phyloP scores from a whole-genome alignment of 2,329 filamentous ascomycete species.

The Alternaria sp. region DNA sequence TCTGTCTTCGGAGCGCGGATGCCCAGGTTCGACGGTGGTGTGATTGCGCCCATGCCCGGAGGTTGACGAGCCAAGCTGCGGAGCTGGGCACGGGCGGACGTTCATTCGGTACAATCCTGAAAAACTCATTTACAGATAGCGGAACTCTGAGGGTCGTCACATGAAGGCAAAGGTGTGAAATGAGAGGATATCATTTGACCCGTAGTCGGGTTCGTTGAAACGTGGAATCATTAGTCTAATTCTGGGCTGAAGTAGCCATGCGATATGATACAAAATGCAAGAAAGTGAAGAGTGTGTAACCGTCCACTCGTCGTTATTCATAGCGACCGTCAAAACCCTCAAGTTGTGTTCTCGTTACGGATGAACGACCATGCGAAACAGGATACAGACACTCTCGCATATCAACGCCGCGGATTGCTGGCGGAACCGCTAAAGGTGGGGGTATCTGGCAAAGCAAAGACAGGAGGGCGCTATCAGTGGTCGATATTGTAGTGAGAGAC shows the following conservation, averaged over 20 bases:
- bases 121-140: background rate
- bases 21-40: background rate
- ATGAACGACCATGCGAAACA: background rate
- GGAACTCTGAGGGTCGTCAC: background rate
- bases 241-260: background rate
- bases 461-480: background rate
- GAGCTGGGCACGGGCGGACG: background rate
- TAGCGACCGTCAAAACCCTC: background rate
- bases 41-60: background rate
- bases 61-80: background rate
- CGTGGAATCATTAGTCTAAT: background rate
- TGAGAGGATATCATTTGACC: background rate
- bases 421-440: background rate
- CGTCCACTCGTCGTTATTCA: background rate
- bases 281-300: background rate
- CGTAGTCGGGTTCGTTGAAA: background rate
- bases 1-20: background rate
- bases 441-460: background rate
- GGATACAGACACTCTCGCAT: background rate
- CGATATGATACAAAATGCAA: background rate
- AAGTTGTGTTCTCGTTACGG: background rate
- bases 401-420: background rate
- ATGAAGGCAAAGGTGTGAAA: background rate
- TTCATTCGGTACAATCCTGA: background rate
- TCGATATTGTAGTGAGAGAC: conserved; percentile 9